Base-by-base conservation (phyloP, 1,139 yeast species). In the Suhomyces yuchorum region DNA sequence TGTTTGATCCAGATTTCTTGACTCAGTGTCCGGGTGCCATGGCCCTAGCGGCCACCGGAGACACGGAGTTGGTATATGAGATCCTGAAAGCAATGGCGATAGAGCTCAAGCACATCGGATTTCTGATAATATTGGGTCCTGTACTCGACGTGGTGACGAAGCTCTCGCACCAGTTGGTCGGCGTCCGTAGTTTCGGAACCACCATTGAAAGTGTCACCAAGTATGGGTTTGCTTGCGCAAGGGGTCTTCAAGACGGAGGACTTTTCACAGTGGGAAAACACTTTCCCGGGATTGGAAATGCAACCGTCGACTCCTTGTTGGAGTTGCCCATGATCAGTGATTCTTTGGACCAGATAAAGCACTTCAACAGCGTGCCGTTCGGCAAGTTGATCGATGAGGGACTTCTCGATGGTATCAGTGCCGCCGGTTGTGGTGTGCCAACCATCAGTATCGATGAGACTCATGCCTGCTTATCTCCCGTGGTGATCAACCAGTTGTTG, bases 351-450 rank as follows among this genome's bases (percentile, higher is more conserved):
- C 85, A 81, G 59, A 68, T 83, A 36, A 77, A 77, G 48, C 71
- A 73, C 38, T 75, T 75, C 54, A 79, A 81, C 54, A 65, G 77
- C 44, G 68, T 77, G 14, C 87, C 88, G 2, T 83, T 82, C 56
- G 75, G 76, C 12, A 69, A 71, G 46, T 67, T 82, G 41, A 77
- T 81, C 37, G 72, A 77, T 40, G 75, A 70, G 38, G 72, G 71
- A n/a, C 51, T 73, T 7, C 63, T 83, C 37, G 87, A 83, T 59
- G 82, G 87, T 0, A 66, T 82, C 23, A 72, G 78, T 65, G 85
- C 81, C 3, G 84, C 87, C n/a, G 87, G 87, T 4, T 82, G 86
- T 53, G 86, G 85, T 3, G 78, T 82, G n/a, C 88, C 88, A 1
- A 78, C 81, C 43, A 75, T 83, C 15, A 73, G 82, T 24, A 82